These are phyloP conservation scores for Amylocystis lapponica DNA, from an alignment of 768 basidiomycete species.

Conservation along the genomic window DNA sequence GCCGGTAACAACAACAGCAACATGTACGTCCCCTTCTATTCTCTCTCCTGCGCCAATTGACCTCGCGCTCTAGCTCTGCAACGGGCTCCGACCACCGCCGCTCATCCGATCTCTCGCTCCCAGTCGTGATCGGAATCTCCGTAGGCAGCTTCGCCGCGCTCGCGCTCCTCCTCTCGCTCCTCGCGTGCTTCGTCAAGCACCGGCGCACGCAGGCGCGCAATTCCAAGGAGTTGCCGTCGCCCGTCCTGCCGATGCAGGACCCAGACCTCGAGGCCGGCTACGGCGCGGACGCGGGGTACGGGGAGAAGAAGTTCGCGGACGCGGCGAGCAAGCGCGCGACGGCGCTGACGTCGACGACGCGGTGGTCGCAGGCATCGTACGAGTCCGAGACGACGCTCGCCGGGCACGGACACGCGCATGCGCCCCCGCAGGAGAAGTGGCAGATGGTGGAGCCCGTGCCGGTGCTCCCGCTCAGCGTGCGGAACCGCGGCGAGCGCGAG, in stretches of 20 bases:
- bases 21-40: neutral
- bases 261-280: conserved; percentile 11
- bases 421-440: neutral
- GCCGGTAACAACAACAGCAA: neutral
- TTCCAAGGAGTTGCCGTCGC: conserved; percentile 2
- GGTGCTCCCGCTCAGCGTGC: too few species aligned
- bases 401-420: neutral
- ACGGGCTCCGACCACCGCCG: conserved; percentile 5
- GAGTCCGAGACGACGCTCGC: neutral
- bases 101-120: too few species aligned
- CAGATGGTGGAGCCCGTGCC: neutral
- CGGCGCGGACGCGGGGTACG: conserved; percentile 1
- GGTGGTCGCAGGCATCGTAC: conserved; percentile 1
- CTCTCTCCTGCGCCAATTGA: neutral
- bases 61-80: neutral
- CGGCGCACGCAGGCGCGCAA: neutral
- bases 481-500: too few species aligned
- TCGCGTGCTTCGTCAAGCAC: neutral
- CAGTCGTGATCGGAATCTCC: conserved; percentile 9
- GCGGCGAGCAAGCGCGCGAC: neutral
- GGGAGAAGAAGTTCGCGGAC: neutral
- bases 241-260: conserved; percentile 11
- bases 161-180: conserved; percentile 4
- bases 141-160: conserved; percentile 7
- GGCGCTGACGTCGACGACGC: neutral